Base-by-base conservation (phyloP, 2,329 filamentous ascomycete species). In the Teratosphaeria epicoccoides region DNA sequence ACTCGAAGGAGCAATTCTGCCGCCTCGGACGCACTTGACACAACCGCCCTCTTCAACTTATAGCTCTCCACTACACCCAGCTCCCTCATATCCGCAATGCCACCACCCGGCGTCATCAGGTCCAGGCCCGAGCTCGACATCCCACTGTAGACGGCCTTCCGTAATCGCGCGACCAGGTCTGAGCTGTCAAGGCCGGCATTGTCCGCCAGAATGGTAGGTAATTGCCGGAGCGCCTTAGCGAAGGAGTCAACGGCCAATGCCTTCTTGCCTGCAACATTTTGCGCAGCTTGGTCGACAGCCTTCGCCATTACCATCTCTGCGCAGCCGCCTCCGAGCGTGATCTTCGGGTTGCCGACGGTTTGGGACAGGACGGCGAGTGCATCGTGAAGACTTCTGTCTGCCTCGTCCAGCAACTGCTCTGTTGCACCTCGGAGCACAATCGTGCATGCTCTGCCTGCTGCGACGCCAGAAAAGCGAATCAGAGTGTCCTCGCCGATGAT, bases 221-320 rank as follows among this genome's bases (percentile, higher is more conserved):
- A 77, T 70, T 98, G 93, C 64, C 90, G 83, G 54, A 98, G 79
- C 25, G 93, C 93, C 52, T 84, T 79, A 23, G 91, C 87, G 67
- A 97, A 98, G 4, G 88, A 82, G 57, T 90, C 84, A 20, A 97
- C 91, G 2, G 93, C 93, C 64, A 96, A 78, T 62, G 95, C 90
- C 72, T 93, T 91, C 83, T 98, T 98, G 69, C 93, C 93, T 61
- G 93, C 89, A 6, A 95, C 87, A 63, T 95, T 91, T 56, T 94
- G 90, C 22, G 90, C 90, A 4, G 88, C 88, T 55, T 86, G 87
- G 67, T 96, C 91, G 22, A 98, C 93, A 6, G 93, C 93, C 78
- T 96, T 95, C 58, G 91, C 88, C 93, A 98, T 98, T 61, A 95
- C 76, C 91, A 97, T 97, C 80, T 98, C 93, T 4, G 91, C 90